Percentiles rank a stretch among this genome's conserved stretches.
Conservation (phyloP, 352 stramenopile species). For the Elongisporangium undulatum region DNA sequence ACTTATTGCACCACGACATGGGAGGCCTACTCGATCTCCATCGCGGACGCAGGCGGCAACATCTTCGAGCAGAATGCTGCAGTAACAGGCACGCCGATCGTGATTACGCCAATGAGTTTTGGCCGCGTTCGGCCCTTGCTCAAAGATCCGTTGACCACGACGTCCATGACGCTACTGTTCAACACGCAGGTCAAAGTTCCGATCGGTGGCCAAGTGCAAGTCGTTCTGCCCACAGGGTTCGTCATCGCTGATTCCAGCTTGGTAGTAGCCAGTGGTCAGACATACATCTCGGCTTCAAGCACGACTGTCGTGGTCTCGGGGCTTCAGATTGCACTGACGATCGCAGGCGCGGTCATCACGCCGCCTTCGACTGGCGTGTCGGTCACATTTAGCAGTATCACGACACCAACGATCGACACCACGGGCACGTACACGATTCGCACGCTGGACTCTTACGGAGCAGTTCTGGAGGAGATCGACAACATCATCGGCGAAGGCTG, state of each 20-base stretch:
- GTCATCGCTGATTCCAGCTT: conserved; percentile 14
- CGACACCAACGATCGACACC: conserved; percentile 32
- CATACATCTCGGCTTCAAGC: conserved; percentile 30
- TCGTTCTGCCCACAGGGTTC: conserved; percentile 47
- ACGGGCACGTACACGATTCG: conserved; percentile 47
- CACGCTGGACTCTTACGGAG: conserved; percentile 32
- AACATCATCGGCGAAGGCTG: conserved; percentile 57
- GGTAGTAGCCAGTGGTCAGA: conserved; percentile 18
- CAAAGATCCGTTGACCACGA: conserved; percentile 30
- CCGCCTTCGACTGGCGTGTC: conserved; percentile 18
- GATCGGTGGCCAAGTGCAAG: conserved; percentile 31
- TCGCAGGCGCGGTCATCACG: conserved; percentile 23
- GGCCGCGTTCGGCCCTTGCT: conserved; percentile 40
- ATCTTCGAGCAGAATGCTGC: conserved; percentile 33
- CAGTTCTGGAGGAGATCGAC: conserved; percentile 50
- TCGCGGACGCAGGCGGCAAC: conserved; percentile 32
- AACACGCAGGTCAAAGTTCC: conserved; percentile 35
- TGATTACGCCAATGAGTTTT: conserved; percentile 57
- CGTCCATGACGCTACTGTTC: conserved; percentile 32
- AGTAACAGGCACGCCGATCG: conserved; percentile 47
- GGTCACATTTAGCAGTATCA: conserved; percentile 44
- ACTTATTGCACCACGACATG: conserved; percentile 42
- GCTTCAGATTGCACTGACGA: conserved; percentile 23
- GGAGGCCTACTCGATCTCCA: conserved; percentile 33
- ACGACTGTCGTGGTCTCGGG: conserved; percentile 20